A percentile compares a stretch with the other conserved stretches of the same genome.
phyloP scores from a whole-genome alignment of 495 filamentous ascomycete species.

The Aspergillus ellipticus region DNA sequence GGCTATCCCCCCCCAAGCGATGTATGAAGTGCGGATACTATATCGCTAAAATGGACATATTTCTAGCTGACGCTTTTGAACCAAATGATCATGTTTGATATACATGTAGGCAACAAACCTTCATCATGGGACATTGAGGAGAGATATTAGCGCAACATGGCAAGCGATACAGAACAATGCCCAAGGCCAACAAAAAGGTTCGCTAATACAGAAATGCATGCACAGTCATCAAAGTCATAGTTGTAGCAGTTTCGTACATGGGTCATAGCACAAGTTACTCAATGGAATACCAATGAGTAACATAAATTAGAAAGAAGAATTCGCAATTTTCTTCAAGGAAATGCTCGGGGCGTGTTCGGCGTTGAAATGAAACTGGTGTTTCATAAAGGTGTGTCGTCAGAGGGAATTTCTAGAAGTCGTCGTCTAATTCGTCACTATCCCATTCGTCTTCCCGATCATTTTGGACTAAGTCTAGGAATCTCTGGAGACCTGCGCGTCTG shows the following conservation, averaged over 20 bases:
- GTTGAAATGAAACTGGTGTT: neutral
- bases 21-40: neutral
- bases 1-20: too few relatives aligned
- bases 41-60: neutral
- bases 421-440: slow-evolving; percentile 60
- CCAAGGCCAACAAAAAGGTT: neutral
- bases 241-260: slow-evolving; percentile 3
- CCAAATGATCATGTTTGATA: neutral
- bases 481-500: slow-evolving; percentile 39
- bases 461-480: slow-evolving; percentile 51
- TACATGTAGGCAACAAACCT: neutral
- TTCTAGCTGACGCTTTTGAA: neutral
- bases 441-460: slow-evolving; percentile 61
- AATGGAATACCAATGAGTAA: neutral
- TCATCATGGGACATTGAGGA: neutral
- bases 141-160: neutral
- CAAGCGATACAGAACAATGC: neutral
- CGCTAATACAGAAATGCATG: slow-evolving; percentile 10
- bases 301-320: neutral
- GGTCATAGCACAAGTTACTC: slow-evolving; percentile 8
- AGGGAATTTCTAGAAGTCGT: slow-evolving; percentile 28
- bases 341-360: too few relatives aligned
- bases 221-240: neutral
- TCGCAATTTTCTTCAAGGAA: neutral
- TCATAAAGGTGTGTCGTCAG: neutral